phyloP scores from a whole-genome alignment of 1,284 basidiomycete species.

The Neonothopanus nambi region DNA sequence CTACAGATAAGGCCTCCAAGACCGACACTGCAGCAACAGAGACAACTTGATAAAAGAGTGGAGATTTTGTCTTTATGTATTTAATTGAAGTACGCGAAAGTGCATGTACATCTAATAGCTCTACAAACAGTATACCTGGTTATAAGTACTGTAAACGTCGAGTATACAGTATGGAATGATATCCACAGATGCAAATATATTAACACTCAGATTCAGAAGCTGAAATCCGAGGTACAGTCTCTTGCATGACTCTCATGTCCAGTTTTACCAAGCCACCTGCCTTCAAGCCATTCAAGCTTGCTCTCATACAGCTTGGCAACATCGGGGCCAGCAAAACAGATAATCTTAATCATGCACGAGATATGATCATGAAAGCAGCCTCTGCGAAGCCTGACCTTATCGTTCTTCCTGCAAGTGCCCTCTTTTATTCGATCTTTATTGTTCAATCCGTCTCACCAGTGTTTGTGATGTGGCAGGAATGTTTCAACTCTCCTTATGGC shows the following conservation, averaged over 20 bases:
- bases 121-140: background rate
- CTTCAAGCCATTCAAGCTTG: conserved; percentile 77
- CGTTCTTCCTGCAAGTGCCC: conserved; percentile 76
- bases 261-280: conserved; percentile 7
- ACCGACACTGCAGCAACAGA: background rate
- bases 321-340: conserved; percentile 67
- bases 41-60: background rate
- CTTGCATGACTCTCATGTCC: conserved; percentile 9
- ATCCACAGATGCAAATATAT: no score
- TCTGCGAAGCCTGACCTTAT: conserved; percentile 74
- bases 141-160: no score
- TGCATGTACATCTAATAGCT: background rate
- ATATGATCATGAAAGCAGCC: conserved; percentile 77
- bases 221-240: no score
- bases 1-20: background rate
- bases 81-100: background rate
- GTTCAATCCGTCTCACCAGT: background rate
- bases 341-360: conserved; percentile 79
- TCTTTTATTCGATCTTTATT: background rate
- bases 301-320: conserved; percentile 83
- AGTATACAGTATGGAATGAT: no score
- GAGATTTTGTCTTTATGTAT: no score
- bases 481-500: conserved; percentile 98
- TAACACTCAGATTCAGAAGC: no score
- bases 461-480: conserved; percentile 63